A percentile compares a stretch with the other conserved stretches of the same genome.
These are phyloP conservation scores for Cytidiella melzeri DNA, from an alignment of 768 basidiomycete genomes.

Conservation along the genomic window DNA sequence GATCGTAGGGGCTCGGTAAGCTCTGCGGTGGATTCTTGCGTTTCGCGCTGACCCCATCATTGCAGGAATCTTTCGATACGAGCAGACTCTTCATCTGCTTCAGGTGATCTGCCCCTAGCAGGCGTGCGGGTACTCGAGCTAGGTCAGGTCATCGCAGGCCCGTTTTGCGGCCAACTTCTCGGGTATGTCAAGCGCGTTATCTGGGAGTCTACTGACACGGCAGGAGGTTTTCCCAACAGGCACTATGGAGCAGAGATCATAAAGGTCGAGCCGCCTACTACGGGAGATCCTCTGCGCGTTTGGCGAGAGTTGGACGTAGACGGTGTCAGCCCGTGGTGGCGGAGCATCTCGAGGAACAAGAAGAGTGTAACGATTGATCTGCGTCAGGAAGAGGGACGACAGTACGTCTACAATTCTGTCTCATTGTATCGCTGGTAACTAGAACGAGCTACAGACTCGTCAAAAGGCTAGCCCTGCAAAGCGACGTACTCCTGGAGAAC, in stretches of 20 bases:
- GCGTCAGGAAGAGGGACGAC: constrained; percentile 48
- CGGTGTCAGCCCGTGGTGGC: constrained; percentile 69
- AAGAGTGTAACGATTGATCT: constrained; percentile 68
- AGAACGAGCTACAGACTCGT: constrained; percentile 41
- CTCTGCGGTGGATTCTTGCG: too few relatives aligned
- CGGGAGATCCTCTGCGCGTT: constrained; percentile 61
- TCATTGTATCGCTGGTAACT: constrained; percentile 2
- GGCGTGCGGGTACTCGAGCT: constrained; percentile 63
- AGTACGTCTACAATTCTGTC: constrained; percentile 26
- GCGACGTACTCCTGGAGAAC: constrained; percentile 65
- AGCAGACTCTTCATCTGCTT: too few relatives aligned
- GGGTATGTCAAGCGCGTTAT: constrained; percentile 36
- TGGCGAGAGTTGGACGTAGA: constrained; percentile 70
- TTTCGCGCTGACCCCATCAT: too few relatives aligned
- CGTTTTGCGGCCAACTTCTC: constrained; percentile 66
- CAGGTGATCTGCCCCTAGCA: constrained; percentile 52
- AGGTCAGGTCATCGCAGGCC: constrained; percentile 67
- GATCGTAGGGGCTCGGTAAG: too few relatives aligned
- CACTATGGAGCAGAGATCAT: constrained; percentile 72
- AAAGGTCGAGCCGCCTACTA: constrained; percentile 60
- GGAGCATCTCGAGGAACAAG: constrained; percentile 67
- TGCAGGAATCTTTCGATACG: too few relatives aligned
- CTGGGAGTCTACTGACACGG: too few relatives aligned
- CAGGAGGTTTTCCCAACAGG: too few relatives aligned
- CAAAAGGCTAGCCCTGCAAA: constrained; percentile 51